These are phyloP conservation scores for Excoecaria cochinchinensis DNA, from an alignment of 345 rosid genomes.

Conservation along the genomic window DNA sequence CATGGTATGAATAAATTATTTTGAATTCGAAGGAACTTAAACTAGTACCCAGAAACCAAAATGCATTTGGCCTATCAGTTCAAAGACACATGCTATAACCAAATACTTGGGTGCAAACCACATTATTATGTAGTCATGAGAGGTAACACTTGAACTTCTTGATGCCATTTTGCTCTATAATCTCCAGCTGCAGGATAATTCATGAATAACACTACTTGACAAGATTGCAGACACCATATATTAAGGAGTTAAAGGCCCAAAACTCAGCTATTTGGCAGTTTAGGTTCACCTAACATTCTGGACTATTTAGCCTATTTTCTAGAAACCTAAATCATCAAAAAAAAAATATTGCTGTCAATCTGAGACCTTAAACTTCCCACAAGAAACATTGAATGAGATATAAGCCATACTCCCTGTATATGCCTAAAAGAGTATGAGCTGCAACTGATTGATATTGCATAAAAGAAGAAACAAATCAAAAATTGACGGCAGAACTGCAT, in stretches of 20 bases:
- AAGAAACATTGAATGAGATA: background rate
- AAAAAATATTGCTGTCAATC: background rate
- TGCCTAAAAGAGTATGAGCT: background rate
- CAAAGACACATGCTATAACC: background rate
- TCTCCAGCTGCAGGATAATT: background rate
- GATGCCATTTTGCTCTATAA: background rate
- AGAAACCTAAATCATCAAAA: background rate
- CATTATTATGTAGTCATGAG: background rate
- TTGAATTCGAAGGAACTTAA: background rate
- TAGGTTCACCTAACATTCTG: conserved; percentile 3
- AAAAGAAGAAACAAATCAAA: background rate
- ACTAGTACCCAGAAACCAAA: conserved; percentile 7
- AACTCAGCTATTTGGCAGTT: background rate
- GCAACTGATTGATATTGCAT: background rate
- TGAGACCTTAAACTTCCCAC: background rate
- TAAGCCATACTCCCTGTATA: background rate
- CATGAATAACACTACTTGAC: conserved; percentile 5
- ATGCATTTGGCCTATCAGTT: background rate
- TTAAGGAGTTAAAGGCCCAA: background rate
- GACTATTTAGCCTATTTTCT: background rate
- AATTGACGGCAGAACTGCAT: background rate
- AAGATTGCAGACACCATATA: background rate
- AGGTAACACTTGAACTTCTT: background rate
- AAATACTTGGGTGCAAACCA: background rate
- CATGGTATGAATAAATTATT: background rate